Base-by-base conservation (phyloP, 2,329 filamentous ascomycete species). In the Hypoxylon sp. region DNA sequence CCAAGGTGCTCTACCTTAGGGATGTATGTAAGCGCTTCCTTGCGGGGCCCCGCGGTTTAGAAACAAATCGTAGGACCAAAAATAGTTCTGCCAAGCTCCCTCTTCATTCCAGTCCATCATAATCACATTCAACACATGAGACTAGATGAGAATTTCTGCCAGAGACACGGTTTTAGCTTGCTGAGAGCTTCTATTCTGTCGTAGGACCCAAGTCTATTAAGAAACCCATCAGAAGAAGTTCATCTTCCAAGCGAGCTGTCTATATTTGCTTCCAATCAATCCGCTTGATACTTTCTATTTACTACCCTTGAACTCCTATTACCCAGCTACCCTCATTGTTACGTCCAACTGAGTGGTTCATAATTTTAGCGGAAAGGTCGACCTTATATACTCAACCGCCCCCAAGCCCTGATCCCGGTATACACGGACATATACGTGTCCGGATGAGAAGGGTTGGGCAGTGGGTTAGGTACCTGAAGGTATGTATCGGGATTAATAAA, bases 291-390 rank as follows among this genome's bases (percentile, higher is more conserved):
- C 40, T 20, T 42, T 42, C n/a, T 20, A 20, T 10, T 20, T 11
- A 44, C 20, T 22, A 44, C 40, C 40, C 20, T 44, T 8, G 11
- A 44, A 44, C 40, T 44, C 40, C 37, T 30, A 11, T 37, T 40
- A n/a, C 59, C 59, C 30, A n/a, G 37, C 20, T 25, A 30, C 14
- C 11, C 30, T 51, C 46, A 33, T 60, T 22, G 10, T 51, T 13
- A 42, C 33, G 22, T 46, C 25, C 57, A 61, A 37, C 7, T 30
- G 58, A 61, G 44, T 33, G 17, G 27, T 46, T 10, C 27, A 46
- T 54, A 25, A 46, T 8, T 54, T 25, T 48, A 53, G 20, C 11
- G 17, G 17, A 22, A 3, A 7, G 3, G 17, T n/a, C 17, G 17
- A 6, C 40, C 10, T 44, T 42, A 42, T 44, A 22, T 22, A 20